Evolutionary conservation across 1,284 basidiomycete genomes (phyloP).

Genomic region (Moesziomyces aphidis): DNA sequence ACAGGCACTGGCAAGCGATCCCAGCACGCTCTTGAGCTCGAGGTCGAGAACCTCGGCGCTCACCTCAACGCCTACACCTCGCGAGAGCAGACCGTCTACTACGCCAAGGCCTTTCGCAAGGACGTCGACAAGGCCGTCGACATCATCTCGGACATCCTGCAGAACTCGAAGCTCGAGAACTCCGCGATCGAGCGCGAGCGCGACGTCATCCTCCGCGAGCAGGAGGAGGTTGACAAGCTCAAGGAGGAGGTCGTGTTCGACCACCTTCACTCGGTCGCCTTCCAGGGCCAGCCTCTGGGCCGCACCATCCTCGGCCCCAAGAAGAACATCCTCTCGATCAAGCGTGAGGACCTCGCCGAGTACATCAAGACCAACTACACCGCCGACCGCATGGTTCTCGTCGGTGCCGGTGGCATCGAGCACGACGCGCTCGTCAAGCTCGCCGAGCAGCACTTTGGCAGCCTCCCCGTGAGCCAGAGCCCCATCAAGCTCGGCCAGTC

Average conservation of each 20-base stretch:
- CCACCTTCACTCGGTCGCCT: conserved; percentile 95
- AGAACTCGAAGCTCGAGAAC: conserved; percentile 94
- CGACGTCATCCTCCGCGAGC: conserved; percentile 95
- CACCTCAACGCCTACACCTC: conserved; percentile 99
- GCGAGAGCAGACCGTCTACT: conserved; percentile 98
- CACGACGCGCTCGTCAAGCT: conserved; percentile 93
- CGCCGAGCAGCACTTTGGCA: conserved; percentile 91
- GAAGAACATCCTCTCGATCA: conserved; percentile 95
- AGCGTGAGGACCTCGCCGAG: conserved; percentile 84
- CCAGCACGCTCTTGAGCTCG: conserved; percentile 92
- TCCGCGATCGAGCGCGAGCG: conserved; percentile 93
- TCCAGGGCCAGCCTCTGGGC: conserved; percentile 93
- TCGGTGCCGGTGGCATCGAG: conserved; percentile 94
- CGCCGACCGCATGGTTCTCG: conserved; percentile 97
- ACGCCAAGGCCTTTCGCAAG: conserved; percentile 98
- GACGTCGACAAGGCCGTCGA: conserved; percentile 92
- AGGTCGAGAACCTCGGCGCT: conserved; percentile 97
- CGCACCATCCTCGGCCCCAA: conserved; percentile 98
- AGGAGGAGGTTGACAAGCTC: conserved; percentile 99
- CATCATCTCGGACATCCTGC: conserved; percentile 97
- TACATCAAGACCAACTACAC: conserved; percentile 99
- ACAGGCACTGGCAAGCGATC: conserved; percentile 86
- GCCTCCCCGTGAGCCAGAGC: conserved; percentile 85
- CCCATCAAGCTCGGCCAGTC: conserved; percentile 85
- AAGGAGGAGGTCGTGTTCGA: conserved; percentile 98